Conservation (phyloP, 306 rosid species). For the Cucumis melo region DNA sequence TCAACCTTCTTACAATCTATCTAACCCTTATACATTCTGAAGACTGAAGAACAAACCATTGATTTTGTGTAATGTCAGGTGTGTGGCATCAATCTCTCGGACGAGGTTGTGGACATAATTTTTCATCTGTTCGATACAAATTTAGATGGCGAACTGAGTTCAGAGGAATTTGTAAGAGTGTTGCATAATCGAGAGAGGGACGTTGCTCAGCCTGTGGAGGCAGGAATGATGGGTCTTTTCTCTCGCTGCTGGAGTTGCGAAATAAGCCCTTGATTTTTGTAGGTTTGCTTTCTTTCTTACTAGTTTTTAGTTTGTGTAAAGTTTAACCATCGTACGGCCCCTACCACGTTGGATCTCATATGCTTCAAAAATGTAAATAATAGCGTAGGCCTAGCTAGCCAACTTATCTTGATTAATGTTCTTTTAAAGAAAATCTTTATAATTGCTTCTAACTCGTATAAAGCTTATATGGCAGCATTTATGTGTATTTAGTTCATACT, state of each 20-base stretch:
- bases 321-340: neutral
- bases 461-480: neutral
- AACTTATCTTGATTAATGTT: neutral
- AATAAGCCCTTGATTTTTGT: slow-evolving; percentile 6
- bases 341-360: neutral
- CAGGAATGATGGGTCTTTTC: slow-evolving; percentile 37
- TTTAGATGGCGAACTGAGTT: slow-evolving; percentile 47
- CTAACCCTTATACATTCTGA: neutral
- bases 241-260: slow-evolving; percentile 23
- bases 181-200: slow-evolving; percentile 51
- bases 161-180: slow-evolving; percentile 52
- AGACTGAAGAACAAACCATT: neutral
- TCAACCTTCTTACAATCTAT: neutral
- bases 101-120: slow-evolving; percentile 49
- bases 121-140: slow-evolving; percentile 70
- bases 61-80: slow-evolving; percentile 35
- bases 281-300: neutral
- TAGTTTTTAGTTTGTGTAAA: slow-evolving; percentile 6
- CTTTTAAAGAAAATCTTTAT: neutral
- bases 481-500: neutral
- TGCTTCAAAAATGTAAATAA: neutral
- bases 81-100: slow-evolving; percentile 47
- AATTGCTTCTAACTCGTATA: neutral
- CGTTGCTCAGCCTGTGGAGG: slow-evolving; percentile 42
- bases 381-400: neutral